These are phyloP conservation scores for Phialophora verrucosa DNA, from an alignment of 2,329 filamentous ascomycete genomes.

Conservation along the genomic window DNA sequence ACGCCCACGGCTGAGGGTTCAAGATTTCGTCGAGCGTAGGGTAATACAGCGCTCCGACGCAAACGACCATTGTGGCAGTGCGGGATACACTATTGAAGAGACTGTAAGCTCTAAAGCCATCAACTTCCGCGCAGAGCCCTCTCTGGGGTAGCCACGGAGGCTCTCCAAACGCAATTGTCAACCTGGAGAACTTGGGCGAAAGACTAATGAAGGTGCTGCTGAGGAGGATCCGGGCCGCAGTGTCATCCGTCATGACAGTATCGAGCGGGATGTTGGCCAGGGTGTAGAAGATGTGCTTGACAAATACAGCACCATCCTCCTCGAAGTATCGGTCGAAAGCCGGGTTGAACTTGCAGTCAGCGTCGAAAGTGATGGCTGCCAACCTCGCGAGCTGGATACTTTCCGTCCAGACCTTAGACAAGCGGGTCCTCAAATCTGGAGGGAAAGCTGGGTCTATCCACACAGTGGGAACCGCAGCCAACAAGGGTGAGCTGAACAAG, in stretches of 20 bases:
- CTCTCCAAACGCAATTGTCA: background rate
- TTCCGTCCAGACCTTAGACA: background rate
- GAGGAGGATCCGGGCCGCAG: background rate
- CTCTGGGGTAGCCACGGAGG: background rate
- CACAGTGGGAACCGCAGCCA: background rate
- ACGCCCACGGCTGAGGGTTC: background rate
- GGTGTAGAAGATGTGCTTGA: background rate
- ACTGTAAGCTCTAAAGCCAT: background rate
- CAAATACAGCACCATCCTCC: background rate
- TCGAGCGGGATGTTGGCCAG: conserved; percentile 4
- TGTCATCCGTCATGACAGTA: background rate
- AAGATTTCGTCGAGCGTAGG: background rate
- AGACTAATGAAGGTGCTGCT: background rate
- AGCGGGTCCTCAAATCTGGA: background rate
- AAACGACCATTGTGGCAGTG: background rate
- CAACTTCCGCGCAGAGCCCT: background rate
- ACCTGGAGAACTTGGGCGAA: background rate
- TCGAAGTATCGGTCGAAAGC: background rate
- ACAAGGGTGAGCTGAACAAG: background rate
- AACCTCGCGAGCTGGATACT: background rate
- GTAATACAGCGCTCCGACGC: background rate
- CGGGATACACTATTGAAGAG: background rate
- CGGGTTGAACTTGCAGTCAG: background rate
- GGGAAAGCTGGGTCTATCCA: background rate
- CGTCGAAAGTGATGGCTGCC: background rate